phyloP scores from a whole-genome alignment of 2,329 filamentous ascomycete genomes.

The Aureobasidium sp. region DNA sequence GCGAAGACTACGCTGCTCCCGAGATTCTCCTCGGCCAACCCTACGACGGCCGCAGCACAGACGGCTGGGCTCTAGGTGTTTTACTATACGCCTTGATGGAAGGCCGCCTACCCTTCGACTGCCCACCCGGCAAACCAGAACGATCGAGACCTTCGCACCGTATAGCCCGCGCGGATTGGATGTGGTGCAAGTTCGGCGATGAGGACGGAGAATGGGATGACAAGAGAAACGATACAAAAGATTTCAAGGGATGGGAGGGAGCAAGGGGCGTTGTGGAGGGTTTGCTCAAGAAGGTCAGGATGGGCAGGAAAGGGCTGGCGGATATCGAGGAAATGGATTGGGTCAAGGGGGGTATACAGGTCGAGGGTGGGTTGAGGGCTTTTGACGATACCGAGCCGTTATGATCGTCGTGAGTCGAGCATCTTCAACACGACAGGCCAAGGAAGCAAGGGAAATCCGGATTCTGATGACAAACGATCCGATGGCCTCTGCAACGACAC shows the following conservation, averaged over 20 bases:
- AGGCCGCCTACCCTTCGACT: conserved; percentile 86
- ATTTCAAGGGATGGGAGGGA: conserved; percentile 48
- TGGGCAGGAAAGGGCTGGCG: conserved; percentile 61
- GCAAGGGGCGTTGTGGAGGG: conserved; percentile 77
- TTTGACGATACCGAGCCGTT: not conserved
- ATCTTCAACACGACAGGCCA: not conserved
- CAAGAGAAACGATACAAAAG: conserved; percentile 66
- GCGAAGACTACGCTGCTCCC: conserved; percentile 92
- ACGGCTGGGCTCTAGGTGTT: conserved; percentile 93
- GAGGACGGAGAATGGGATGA: conserved; percentile 80
- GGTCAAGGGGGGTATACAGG: conserved; percentile 64
- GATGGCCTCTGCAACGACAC: no score
- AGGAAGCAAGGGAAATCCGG: not conserved
- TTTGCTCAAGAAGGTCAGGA: conserved; percentile 71
- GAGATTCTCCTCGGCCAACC: conserved; percentile 93
- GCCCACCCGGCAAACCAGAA: conserved; percentile 69
- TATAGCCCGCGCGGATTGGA: conserved; percentile 94
- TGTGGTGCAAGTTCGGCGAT: conserved; percentile 79
- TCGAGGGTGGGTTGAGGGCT: conserved; percentile 44
- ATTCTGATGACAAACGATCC: not conserved
- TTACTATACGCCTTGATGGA: conserved; percentile 89
- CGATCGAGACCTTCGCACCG: conserved; percentile 69
- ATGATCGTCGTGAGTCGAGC: not conserved
- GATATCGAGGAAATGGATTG: conserved; percentile 65
- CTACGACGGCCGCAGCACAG: conserved; percentile 85